phyloP scores from a whole-genome alignment of 2,329 filamentous ascomycete species.

The Ophiocordyceps polyrhachis-furcata region DNA sequence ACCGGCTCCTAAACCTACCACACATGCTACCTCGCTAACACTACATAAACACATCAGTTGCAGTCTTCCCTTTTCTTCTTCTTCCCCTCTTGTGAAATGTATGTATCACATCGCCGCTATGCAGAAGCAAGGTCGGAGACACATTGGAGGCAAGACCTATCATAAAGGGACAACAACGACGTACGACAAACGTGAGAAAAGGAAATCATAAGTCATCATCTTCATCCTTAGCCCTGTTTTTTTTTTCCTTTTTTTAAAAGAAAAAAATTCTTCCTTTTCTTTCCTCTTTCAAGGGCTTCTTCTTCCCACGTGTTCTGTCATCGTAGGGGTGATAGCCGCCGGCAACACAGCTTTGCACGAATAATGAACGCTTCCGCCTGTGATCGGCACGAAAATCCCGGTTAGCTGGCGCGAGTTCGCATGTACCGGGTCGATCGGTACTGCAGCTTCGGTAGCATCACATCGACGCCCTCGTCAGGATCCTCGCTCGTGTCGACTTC shows the following conservation, averaged over 20 bases:
- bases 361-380: no score
- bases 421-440: slow-evolving; percentile 23
- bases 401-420: slow-evolving; percentile 11
- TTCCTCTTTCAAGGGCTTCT: neutral
- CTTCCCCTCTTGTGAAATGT: neutral
- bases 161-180: neutral
- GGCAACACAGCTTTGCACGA: no score
- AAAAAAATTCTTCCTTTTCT: no score
- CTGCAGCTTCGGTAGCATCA: slow-evolving; percentile 18
- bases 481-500: slow-evolving; percentile 17
- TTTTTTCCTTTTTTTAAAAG: no score
- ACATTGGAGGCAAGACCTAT: neutral
- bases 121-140: neutral
- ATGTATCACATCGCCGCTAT: neutral
- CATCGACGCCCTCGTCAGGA: slow-evolving; percentile 23
- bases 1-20: no score
- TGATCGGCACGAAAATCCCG: neutral
- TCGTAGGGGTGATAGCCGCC: no score
- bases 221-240: neutral
- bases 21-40: no score
- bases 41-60: no score
- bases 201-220: neutral
- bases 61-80: neutral
- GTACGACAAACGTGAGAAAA: neutral
- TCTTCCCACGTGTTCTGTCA: neutral